These are phyloP conservation scores for Epichloe aotearoae DNA, from an alignment of 2,329 filamentous ascomycete genomes.

Conservation along the genomic window DNA sequence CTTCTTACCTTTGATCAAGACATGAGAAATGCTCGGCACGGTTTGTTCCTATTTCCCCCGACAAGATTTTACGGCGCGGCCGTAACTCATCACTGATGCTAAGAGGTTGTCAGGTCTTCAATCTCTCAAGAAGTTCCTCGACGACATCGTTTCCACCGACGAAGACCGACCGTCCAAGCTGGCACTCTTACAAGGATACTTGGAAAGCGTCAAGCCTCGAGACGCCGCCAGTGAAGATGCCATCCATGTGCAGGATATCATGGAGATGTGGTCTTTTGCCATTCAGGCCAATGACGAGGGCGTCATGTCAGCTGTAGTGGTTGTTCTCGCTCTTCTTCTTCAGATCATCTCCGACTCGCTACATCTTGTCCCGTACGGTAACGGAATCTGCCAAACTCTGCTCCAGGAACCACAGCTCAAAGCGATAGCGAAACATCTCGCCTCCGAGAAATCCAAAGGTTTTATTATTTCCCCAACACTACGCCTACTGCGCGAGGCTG, in stretches of 20 bases:
- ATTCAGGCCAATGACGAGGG: constrained; percentile 67
- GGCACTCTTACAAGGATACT: constrained; percentile 55
- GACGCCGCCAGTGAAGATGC: constrained; percentile 30
- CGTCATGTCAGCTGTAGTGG: constrained; percentile 66
- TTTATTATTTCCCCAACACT: constrained; percentile 82
- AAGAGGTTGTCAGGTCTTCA: constrained; percentile 40
- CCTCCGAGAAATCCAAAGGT: constrained; percentile 69
- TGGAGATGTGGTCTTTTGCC: constrained; percentile 80
- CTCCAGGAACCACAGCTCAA: constrained; percentile 71
- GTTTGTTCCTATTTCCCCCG: constrained; percentile 20
- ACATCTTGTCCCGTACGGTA: constrained; percentile 61
- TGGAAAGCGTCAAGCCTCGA: constrained; percentile 41
- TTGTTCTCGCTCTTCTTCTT: constrained; percentile 69
- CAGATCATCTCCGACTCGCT: constrained; percentile 62
- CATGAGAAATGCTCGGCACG: constrained; percentile 51
- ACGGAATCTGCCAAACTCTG: constrained; percentile 68
- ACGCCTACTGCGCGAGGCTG: constrained; percentile 73
- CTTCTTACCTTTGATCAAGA: constrained; percentile 62
- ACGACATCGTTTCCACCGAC: constrained; percentile 43
- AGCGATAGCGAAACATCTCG: constrained; percentile 64
- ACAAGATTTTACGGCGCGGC: neutral
- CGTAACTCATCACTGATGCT: neutral
- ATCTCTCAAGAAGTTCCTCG: constrained; percentile 59
- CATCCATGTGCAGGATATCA: constrained; percentile 62
- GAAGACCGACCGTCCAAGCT: constrained; percentile 27